Evolutionary conservation across 1,284 basidiomycete genomes (phyloP), one percentile per base, ranked within the genome.

Genomic region (Ganoderma sp.): DNA sequence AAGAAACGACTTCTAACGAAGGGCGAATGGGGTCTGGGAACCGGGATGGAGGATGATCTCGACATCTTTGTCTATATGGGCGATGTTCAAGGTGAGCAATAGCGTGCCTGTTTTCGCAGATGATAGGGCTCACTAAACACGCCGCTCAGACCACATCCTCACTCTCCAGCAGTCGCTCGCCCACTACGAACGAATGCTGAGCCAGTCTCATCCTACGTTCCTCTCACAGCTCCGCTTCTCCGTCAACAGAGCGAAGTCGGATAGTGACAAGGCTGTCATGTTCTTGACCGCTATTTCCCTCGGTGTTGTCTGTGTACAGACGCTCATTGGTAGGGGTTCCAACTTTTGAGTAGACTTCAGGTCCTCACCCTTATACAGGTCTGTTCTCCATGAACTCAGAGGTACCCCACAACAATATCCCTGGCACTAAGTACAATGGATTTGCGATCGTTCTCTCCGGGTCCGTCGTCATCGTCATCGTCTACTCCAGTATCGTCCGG

Each of bases 101-200:
- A 4, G 19, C 10, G 15, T 52, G 57, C 15, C 19, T n/a, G 22
- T 5, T 57, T 15, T 42, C 8, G 41, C 28, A 14, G 41, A 61
- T 3, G 6, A 34, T 22, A 32, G 4, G n/a, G 17, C 32, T 61
- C 12, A 58, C 64, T 64, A 34, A 66, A 65, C 57, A 42, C 19
- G 59, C 19, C 65, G 54, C 56, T 10, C 71, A 95, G 95, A 99
- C 81, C 97, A 99, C 79, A 96, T 98, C 71, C 80, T 97, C 39
- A 91, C 94, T 2, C 84, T 98, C 71, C 92, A 97, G 74, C 91
- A 93, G 73, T 89, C 94, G 2, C 85, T 99, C 61, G 86, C 84
- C n/a, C 92, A 97, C 78, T 95, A 94, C 80, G 96, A 98, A 77
- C 91, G 91, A 48, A 91, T 96, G 79, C 84, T 99, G 32, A 90